phyloP scores from a whole-genome alignment of 176 grass and related monocot genomes.

The Areca catechu region DNA sequence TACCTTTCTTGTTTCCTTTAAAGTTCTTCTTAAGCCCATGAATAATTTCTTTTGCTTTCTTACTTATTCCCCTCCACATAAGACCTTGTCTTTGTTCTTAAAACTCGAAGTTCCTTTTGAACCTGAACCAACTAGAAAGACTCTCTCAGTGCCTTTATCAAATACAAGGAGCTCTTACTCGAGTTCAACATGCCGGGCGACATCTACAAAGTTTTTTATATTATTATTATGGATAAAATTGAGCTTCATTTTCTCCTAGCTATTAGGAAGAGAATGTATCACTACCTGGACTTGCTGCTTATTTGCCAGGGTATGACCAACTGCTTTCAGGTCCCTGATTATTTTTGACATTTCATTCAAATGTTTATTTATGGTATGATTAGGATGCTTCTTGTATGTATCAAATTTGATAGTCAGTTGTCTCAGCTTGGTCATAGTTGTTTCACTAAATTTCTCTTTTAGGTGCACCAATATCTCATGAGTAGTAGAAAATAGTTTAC shows the following conservation, averaged over 20 bases:
- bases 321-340: background rate
- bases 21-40: background rate
- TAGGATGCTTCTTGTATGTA: no score
- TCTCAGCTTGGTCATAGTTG: no score
- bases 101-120: background rate
- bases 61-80: background rate
- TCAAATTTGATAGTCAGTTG: no score
- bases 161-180: background rate
- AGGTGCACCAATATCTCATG: background rate
- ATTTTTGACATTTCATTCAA: background rate
- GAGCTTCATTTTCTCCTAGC: background rate
- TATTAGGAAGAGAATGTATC: background rate
- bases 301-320: background rate
- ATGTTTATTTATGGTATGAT: background rate
- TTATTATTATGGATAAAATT: constrained; percentile 3
- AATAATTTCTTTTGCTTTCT: background rate
- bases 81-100: background rate
- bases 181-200: background rate
- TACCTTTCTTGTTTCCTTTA: background rate
- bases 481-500: background rate
- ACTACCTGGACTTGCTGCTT: constrained; percentile 6
- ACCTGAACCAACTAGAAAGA: background rate
- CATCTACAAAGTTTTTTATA: constrained; percentile 6
- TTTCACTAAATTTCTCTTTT: no score
- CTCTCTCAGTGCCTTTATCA: background rate